A percentile compares a stretch with the other conserved stretches of the same genome.
Evolutionary conservation across 2,329 filamentous ascomycete species (phyloP).

Genomic region (Fusarium bulbicola): DNA sequence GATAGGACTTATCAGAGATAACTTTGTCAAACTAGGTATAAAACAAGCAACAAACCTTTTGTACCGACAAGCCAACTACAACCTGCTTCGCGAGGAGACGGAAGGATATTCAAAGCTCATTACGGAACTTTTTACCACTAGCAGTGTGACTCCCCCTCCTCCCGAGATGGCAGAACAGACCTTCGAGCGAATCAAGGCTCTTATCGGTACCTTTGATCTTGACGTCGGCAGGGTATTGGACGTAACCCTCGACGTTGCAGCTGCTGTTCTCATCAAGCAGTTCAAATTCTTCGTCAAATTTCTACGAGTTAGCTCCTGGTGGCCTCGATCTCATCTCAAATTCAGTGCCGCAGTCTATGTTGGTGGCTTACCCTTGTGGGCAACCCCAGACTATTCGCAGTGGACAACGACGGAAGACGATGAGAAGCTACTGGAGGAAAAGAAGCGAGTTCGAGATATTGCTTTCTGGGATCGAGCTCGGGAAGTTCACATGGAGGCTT

Average conservation of each 20-base stretch:
- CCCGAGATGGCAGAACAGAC: slow-evolving; percentile 82
- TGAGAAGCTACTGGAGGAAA: slow-evolving; percentile 62
- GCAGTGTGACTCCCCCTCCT: slow-evolving; percentile 76
- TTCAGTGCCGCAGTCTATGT: slow-evolving; percentile 57
- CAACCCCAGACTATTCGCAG: slow-evolving; percentile 73
- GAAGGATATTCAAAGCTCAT: slow-evolving; percentile 97
- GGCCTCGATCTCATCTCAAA: slow-evolving; percentile 74
- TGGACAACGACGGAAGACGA: slow-evolving; percentile 76
- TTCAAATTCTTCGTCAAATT: slow-evolving; percentile 95
- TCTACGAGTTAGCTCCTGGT: slow-evolving; percentile 92
- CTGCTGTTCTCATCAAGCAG: slow-evolving; percentile 90
- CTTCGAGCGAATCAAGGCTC: slow-evolving; percentile 90
- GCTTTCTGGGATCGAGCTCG: slow-evolving; percentile 85
- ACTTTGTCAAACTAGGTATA: slow-evolving; percentile 83
- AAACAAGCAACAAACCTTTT: slow-evolving; percentile 91
- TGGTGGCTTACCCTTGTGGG: slow-evolving; percentile 84
- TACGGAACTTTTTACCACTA: slow-evolving; percentile 93
- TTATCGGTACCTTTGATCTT: slow-evolving; percentile 96
- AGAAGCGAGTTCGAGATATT: slow-evolving; percentile 73
- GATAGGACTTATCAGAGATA: slow-evolving; percentile 83
- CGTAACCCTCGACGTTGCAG: slow-evolving; percentile 94
- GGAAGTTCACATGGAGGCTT: slow-evolving; percentile 80
- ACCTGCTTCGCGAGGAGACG: slow-evolving; percentile 91
- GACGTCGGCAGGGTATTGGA: slow-evolving; percentile 95
- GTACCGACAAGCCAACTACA: slow-evolving; percentile 97